phyloP scores from a whole-genome alignment of 1,284 basidiomycete species.

The Ceratorhiza oryzae-sativae region DNA sequence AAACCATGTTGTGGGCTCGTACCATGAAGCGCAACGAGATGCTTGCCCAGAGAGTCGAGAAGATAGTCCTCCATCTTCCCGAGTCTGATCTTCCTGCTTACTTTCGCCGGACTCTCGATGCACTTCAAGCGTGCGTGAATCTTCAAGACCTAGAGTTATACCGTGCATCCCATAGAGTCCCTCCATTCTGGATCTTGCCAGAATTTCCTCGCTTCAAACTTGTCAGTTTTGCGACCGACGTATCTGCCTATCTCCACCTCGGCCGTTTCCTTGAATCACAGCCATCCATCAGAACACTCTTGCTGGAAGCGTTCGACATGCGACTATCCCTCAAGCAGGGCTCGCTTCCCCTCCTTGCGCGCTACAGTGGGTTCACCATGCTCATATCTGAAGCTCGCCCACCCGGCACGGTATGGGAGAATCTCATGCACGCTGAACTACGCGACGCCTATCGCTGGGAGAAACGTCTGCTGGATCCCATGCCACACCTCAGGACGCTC shows the following conservation, averaged over 20 bases:
- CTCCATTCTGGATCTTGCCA: slow-evolving; percentile 13
- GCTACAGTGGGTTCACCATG: slow-evolving; percentile 15
- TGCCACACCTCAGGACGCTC: slow-evolving; percentile 19
- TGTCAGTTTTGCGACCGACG: background rate
- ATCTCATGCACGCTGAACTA: slow-evolving; percentile 22
- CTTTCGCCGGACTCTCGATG: slow-evolving; percentile 7
- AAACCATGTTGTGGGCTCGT: slow-evolving; percentile 9
- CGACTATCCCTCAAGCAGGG: background rate
- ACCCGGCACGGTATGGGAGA: slow-evolving; percentile 18
- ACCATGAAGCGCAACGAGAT: background rate
- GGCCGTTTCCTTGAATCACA: slow-evolving; percentile 30
- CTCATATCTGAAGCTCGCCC: slow-evolving; percentile 13
- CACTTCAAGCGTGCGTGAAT: slow-evolving; percentile 11
- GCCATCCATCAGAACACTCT: slow-evolving; percentile 21
- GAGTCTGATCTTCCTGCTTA: slow-evolving; percentile 20
- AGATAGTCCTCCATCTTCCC: slow-evolving; percentile 15
- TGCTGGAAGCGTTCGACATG: slow-evolving; percentile 16
- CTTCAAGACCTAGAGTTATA: slow-evolving; percentile 30
- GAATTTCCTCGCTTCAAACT: background rate
- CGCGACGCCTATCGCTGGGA: slow-evolving; percentile 29
- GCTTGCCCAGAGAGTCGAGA: slow-evolving; percentile 12
- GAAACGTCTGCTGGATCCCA: slow-evolving; percentile 13
- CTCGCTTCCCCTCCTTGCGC: background rate
- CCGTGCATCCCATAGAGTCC: background rate
- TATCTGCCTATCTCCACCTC: background rate